A percentile compares a stretch with the other conserved stretches of the same genome.
Conservation (phyloP, 176 grass and related monocot species). For the Microstegium vimineum region DNA sequence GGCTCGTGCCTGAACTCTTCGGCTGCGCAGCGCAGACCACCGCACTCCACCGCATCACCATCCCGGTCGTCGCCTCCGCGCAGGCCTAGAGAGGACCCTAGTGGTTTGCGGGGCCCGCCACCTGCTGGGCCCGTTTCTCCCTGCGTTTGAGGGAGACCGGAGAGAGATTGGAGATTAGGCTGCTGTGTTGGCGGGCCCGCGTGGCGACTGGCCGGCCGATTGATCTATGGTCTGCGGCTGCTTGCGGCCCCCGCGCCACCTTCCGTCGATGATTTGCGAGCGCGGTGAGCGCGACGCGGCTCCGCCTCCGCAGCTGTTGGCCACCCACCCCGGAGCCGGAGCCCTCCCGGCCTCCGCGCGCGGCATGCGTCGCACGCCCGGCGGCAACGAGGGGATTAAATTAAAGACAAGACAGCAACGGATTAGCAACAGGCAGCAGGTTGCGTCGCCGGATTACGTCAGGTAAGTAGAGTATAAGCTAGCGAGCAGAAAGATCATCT, state of each 20-base stretch:
- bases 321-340: slow-evolving; percentile 12
- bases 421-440: neutral
- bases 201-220: neutral
- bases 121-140: neutral
- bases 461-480: neutral
- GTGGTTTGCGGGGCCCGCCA: slow-evolving; percentile 27
- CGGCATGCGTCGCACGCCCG: neutral
- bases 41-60: neutral
- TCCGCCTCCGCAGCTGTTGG: neutral
- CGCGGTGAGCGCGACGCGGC: neutral
- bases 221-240: neutral
- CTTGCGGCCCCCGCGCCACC: neutral
- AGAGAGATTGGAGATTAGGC: neutral
- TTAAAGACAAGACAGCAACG: neutral
- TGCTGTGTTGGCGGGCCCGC: neutral
- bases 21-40: neutral
- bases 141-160: neutral
- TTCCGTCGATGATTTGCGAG: neutral
- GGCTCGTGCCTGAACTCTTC: slow-evolving; percentile 16
- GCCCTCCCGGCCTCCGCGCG: neutral
- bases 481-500: neutral
- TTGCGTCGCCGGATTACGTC: neutral
- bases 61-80: slow-evolving; percentile 26
- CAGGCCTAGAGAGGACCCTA: neutral
- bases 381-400: neutral